A percentile compares a stretch with the other conserved stretches of the same genome.
These are phyloP conservation scores for Grammothele lineata DNA, from an alignment of 768 basidiomycete genomes.

Conservation along the genomic window DNA sequence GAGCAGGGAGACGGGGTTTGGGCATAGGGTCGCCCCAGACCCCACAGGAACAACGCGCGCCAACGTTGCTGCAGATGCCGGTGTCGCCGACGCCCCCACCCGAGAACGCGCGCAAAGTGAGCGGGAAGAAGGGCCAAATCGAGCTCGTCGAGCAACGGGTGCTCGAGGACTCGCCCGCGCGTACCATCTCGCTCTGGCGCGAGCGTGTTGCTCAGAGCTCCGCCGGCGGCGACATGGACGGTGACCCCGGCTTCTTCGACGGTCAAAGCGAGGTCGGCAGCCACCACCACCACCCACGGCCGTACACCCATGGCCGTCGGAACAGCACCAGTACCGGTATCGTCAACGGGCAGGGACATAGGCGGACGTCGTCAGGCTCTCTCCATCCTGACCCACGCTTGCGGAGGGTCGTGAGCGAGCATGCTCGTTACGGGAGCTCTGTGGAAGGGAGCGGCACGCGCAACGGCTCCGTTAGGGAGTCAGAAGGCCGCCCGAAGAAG, in stretches of 20 bases:
- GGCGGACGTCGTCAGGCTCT: conserved; percentile 12
- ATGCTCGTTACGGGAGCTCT: conserved; percentile 4
- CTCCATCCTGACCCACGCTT: conserved; percentile 6
- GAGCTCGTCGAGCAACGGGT: conserved; percentile 30
- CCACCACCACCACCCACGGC: conserved; percentile 15
- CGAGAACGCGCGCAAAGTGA: conserved; percentile 22
- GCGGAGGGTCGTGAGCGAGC: conserved; percentile 17
- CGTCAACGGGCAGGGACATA: conserved; percentile 1
- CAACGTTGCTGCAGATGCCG: too few relatives aligned
- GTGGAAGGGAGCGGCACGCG: conserved; percentile 2
- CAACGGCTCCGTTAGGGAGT: conserved; percentile 2
- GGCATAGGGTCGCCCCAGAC: too few relatives aligned
- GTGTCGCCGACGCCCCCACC: conserved; percentile 2
- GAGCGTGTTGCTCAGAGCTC: conserved; percentile 29
- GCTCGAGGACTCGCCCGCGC: conserved; percentile 30
- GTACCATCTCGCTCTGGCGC: conserved; percentile 34
- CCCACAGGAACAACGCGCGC: neutral
- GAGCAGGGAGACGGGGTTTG: too few relatives aligned
- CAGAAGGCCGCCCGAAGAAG: conserved; percentile 3
- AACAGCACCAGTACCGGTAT: neutral
- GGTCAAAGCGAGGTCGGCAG: conserved; percentile 18
- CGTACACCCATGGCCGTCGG: neutral
- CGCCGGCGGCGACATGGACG: conserved; percentile 9
- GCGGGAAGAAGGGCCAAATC: conserved; percentile 20
- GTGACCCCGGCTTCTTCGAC: conserved; percentile 5